Conservation (phyloP, 2,329 filamentous ascomycete genomes). For the Xylaria arbuscula region DNA sequence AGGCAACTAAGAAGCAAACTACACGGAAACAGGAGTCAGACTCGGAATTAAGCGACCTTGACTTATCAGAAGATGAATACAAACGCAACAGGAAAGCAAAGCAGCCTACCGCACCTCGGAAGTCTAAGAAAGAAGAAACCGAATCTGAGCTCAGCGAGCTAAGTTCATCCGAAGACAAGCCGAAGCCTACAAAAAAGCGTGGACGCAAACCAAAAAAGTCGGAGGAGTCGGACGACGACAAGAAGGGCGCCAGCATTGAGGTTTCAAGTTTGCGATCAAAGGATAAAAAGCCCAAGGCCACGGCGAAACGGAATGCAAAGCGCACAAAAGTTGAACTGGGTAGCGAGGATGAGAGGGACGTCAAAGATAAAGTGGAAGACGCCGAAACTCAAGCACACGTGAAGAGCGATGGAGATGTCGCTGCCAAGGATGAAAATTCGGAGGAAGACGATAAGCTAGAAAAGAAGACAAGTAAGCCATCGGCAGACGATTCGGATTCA, state of each 20-base stretch:
- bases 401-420: conserved; percentile 27
- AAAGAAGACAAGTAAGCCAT: conserved; percentile 39
- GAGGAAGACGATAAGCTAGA: conserved; percentile 56
- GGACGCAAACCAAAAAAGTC: conserved; percentile 46
- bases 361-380: conserved; percentile 34
- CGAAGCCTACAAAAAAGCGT: conserved; percentile 39
- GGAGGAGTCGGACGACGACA: conserved; percentile 48
- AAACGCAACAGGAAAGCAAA: conserved; percentile 36
- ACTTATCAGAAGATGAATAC: conserved; percentile 43
- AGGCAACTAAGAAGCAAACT: conserved; percentile 34
- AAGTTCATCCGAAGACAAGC: conserved; percentile 47
- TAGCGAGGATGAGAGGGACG: conserved; percentile 40
- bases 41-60: conserved; percentile 39
- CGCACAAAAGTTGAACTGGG: conserved; percentile 45
- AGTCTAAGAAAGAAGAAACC: conserved; percentile 42
- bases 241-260: conserved; percentile 43
- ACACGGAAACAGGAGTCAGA: conserved; percentile 40
- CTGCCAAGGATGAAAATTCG: conserved; percentile 49
- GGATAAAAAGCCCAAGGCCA: conserved; percentile 43
- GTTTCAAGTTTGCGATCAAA: conserved; percentile 38
- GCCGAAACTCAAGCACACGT: conserved; percentile 28
- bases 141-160: conserved; percentile 41
- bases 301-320: conserved; percentile 41
- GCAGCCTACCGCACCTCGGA: conserved; percentile 32
- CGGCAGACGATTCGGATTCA: conserved; percentile 46